Evolutionary conservation across 2,329 filamentous ascomycete genomes (phyloP), one percentile per base, ranked within the genome.

Genomic region (Penicillium sp.): DNA sequence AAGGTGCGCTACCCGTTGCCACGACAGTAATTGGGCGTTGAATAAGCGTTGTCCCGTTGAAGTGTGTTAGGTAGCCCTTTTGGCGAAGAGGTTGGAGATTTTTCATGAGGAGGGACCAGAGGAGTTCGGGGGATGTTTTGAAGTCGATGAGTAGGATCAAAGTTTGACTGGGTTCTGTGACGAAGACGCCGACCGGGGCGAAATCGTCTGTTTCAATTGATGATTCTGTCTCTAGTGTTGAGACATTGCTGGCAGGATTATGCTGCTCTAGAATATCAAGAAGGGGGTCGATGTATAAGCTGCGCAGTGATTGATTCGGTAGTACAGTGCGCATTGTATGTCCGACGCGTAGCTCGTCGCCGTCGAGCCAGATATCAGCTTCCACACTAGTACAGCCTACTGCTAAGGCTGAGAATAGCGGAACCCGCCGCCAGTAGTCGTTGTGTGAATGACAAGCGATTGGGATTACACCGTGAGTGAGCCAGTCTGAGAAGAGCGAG

Each of bases 131-230:
- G 28, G 81, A 73, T 2, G 83, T 87, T 76, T 93, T 93, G 72
- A 92, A 78, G 73, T 93, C 90, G 33, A 93, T 82, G 4, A 92
- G 81, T 4, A 93, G 81, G 5, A 85, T 80, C 0, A 91, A 75
- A 0, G 85, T 82, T 68, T 86, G 85, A 1, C 71, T 69, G 0
- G 85, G 83, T 63, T 83, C 77, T 9, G 76, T 76, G 66, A 84
- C 79, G 68, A 87, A 89, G 9, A 92, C 77, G 13, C 89, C 89
- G 15, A 65, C 60, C 1, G 60, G 55, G 0, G 64, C 79, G 78
- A 53, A 13, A 5, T 15, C 19, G 6, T 37, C 33, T 47, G 12
- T n/a, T 9, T 40, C 44, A 4, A 35, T 33, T 35, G 35, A 5
- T 12, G 37, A 55, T 44, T 28, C 0, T 28, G 53, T 44, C 8